Base-by-base conservation (phyloP, 768 basidiomycete genomes). In the Tylopilus plumbeoviolaceoides region DNA sequence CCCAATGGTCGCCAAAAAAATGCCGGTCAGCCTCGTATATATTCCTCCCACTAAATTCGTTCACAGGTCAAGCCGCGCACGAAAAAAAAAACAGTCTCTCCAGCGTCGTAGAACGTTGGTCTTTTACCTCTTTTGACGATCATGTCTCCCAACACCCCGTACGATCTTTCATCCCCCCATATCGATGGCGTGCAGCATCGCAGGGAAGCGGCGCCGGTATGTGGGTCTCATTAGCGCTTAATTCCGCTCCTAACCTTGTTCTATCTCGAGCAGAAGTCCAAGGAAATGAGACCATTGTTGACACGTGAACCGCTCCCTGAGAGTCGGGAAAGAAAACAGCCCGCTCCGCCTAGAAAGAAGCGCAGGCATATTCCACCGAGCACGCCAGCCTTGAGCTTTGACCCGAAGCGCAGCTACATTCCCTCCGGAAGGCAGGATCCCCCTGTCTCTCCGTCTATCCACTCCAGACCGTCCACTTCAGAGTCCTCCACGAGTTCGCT, bases 21-120 rank as follows among this genome's bases (percentile, higher is more conserved):
- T 48, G 48, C 60, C 52, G 60, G 64, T 57, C 54, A 44, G 59
- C 47, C 55, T 50, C 23, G 43, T 68, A 68, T 68, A 67, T 67
- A 67, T 67, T 52, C 15, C 53, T 48, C 15, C 54, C 18, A 42
- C 48, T 55, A 44, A 30, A 53, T 56, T 18, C 51, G 40, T 55
- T 47, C 55, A 17, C 46, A 58, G 55, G 45, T 43, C 61, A 54
- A 46, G 23, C 45, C 36, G 40, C 35, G 44, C 28, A 51, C 30
- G 30, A 30, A 30, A 30, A 30, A 30, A 30, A 30, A 30, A 55
- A 44, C 49, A 45, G 11, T 54, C 54, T 55, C 58, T 55, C 51
- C 59, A 50, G 47, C 43, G 25, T 47, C 33, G 31, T 35, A 47
- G 52, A 45, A 47, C 58, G 47, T 43, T 46, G 59, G 35, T 30